Percentiles rank a stretch among this genome's conserved stretches.
These are phyloP conservation scores for Claviceps citrina DNA, from an alignment of 2,329 filamentous ascomycete species.

Conservation along the genomic window DNA sequence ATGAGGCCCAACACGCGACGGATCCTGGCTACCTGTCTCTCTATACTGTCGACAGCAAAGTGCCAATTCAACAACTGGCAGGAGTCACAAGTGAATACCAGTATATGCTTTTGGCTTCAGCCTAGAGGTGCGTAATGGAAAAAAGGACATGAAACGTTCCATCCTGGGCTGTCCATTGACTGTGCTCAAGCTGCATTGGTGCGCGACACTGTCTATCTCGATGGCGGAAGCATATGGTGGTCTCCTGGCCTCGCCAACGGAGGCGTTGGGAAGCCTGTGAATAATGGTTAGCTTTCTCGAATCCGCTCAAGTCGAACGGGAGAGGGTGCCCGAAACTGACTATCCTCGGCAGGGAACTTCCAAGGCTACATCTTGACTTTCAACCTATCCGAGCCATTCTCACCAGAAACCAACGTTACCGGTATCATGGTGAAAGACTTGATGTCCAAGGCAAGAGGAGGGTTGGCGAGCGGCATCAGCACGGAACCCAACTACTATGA, in stretches of 20 bases:
- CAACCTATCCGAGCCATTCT: conserved; percentile 43
- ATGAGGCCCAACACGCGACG: conserved; percentile 10
- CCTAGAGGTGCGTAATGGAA: conserved; percentile 22
- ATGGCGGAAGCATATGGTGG: conserved; percentile 46
- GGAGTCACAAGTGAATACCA: conserved; percentile 36
- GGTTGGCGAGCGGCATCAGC: conserved; percentile 35
- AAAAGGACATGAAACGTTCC: neutral
- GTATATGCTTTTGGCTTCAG: conserved; percentile 43
- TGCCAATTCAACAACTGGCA: conserved; percentile 34
- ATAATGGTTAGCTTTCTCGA: conserved; percentile 24
- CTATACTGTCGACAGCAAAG: conserved; percentile 5
- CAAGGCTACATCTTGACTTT: conserved; percentile 39
- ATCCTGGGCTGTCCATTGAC: neutral
- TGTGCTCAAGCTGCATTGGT: conserved; percentile 34
- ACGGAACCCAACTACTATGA: conserved; percentile 42
- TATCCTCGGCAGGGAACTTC: conserved; percentile 29
- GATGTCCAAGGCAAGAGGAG: conserved; percentile 31
- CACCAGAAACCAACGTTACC: conserved; percentile 35
- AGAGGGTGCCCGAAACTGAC: neutral
- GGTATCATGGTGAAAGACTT: conserved; percentile 28
- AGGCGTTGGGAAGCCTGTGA: conserved; percentile 10
- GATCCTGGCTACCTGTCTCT: conserved; percentile 9
- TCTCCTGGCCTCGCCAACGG: conserved; percentile 32
- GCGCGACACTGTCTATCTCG: conserved; percentile 48
- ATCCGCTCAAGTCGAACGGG: conserved; percentile 9